phyloP scores from a whole-genome alignment of 2,329 filamentous ascomycete species.

The Scortechinia acanthostroma region DNA sequence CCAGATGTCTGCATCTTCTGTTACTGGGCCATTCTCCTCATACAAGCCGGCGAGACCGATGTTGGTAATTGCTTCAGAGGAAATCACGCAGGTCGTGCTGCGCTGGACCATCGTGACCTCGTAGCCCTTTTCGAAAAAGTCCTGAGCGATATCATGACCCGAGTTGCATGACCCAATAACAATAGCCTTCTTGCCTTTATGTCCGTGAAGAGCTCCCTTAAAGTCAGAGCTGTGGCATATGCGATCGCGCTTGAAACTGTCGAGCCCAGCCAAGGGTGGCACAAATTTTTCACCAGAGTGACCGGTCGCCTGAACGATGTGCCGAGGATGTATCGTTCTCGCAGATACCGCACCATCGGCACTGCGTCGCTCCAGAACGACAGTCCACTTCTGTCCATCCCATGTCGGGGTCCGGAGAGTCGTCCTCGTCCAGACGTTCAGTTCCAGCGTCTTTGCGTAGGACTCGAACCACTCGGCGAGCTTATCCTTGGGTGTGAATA shows the following conservation, averaged over 20 bases:
- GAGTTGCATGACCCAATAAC: conserved; percentile 66
- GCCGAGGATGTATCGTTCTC: conserved; percentile 34
- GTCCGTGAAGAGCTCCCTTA: conserved; percentile 35
- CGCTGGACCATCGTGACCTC: conserved; percentile 66
- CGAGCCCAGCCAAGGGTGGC: conserved; percentile 32
- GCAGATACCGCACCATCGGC: too few relatives aligned
- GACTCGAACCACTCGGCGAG: conserved; percentile 62
- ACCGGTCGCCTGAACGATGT: conserved; percentile 42
- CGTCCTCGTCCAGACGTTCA: conserved; percentile 59
- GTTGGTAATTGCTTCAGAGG: conserved; percentile 33
- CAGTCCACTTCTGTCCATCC: conserved; percentile 34
- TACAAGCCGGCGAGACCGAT: conserved; percentile 32
- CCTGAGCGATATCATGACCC: conserved; percentile 62
- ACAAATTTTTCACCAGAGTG: conserved; percentile 43
- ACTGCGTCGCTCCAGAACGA: too few relatives aligned
- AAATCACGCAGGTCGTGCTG: conserved; percentile 56
- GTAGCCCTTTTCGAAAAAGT: conserved; percentile 60
- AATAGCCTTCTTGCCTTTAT: conserved; percentile 48
- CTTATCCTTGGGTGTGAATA: conserved; percentile 71
- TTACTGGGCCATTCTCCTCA: conserved; percentile 22
- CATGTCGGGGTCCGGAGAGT: conserved; percentile 36
- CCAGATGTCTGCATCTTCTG: conserved; percentile 37
- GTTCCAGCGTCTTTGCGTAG: conserved; percentile 55
- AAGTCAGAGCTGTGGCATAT: conserved; percentile 59
- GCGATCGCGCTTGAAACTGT: conserved; percentile 45